These are phyloP conservation scores for Trichophyton equinum DNA, from an alignment of 2,329 filamentous ascomycete species.

Conservation along the genomic window DNA sequence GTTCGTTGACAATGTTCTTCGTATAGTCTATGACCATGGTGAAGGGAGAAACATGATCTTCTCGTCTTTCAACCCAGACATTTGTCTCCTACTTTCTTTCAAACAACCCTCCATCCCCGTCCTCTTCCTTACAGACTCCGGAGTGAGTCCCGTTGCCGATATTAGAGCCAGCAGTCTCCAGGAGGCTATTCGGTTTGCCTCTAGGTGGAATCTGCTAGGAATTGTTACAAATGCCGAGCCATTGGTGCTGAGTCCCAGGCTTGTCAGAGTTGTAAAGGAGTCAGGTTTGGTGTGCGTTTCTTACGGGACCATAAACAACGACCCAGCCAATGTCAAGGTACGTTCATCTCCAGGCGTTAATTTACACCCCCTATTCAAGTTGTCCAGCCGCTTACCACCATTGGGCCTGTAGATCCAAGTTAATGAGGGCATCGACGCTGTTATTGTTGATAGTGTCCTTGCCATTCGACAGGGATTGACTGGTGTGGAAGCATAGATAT, in stretches of 20 bases:
- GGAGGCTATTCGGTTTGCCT: slow-evolving; percentile 89
- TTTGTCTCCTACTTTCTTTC: slow-evolving; percentile 85
- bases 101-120: slow-evolving; percentile 97
- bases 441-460: slow-evolving; percentile 91
- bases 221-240: slow-evolving; percentile 83
- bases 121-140: slow-evolving; percentile 84
- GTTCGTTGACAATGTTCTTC: slow-evolving; percentile 86
- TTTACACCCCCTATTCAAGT: neutral
- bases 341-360: slow-evolving; percentile 21
- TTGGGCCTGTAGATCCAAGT: slow-evolving; percentile 56
- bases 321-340: slow-evolving; percentile 73
- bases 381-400: slow-evolving; percentile 1
- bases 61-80: slow-evolving; percentile 93
- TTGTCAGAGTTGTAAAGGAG: slow-evolving; percentile 90
- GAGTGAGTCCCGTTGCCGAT: slow-evolving; percentile 68
- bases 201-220: slow-evolving; percentile 84
- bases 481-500: slow-evolving; percentile 18
- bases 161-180: slow-evolving; percentile 83
- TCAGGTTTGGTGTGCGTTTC: slow-evolving; percentile 87
- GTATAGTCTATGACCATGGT: slow-evolving; percentile 77
- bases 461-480: slow-evolving; percentile 85
- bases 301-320: slow-evolving; percentile 85
- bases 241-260: slow-evolving; percentile 72
- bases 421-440: slow-evolving; percentile 88
- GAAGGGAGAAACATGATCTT: slow-evolving; percentile 86